These are phyloP conservation scores for Populus hybrid DNA, from an alignment of 441 rosid species.

Conservation along the genomic window DNA sequence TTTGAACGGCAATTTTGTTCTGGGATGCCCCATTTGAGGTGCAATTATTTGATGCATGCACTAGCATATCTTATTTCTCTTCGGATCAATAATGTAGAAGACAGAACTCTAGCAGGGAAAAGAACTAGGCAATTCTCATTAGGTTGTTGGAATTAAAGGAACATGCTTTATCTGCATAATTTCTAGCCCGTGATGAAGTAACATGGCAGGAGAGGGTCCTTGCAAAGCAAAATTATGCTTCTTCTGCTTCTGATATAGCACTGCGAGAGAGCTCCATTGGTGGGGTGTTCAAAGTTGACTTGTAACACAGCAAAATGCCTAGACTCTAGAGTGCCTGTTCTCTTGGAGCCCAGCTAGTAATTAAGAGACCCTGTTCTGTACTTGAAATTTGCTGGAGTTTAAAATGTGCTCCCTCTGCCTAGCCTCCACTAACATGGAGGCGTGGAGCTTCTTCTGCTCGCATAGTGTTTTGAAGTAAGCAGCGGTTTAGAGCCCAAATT, in stretches of 20 bases:
- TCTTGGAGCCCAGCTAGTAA: not conserved
- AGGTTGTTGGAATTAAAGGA: not conserved
- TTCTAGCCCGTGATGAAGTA: not conserved
- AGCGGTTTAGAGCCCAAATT: too few species aligned
- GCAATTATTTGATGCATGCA: slow-evolving; percentile 7
- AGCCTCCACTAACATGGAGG: not conserved
- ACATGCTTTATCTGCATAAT: not conserved
- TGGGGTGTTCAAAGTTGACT: not conserved
- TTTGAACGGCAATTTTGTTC: not conserved
- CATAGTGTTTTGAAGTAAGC: not conserved
- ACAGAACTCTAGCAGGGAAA: not conserved
- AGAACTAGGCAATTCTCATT: not conserved
- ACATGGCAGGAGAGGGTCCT: not conserved
- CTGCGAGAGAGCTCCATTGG: not conserved
- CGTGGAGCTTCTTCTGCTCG: not conserved
- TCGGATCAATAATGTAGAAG: not conserved
- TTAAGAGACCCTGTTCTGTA: not conserved
- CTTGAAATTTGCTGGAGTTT: not conserved
- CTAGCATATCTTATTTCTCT: not conserved
- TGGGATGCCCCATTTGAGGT: not conserved
- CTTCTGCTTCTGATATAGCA: not conserved
- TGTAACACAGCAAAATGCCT: not conserved
- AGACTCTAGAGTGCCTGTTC: too few species aligned
- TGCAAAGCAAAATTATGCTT: not conserved
- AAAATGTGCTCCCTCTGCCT: not conserved